Evolutionary conservation across 805 yeast species (phyloP).

Genomic region (Clavispora asparagi): DNA sequence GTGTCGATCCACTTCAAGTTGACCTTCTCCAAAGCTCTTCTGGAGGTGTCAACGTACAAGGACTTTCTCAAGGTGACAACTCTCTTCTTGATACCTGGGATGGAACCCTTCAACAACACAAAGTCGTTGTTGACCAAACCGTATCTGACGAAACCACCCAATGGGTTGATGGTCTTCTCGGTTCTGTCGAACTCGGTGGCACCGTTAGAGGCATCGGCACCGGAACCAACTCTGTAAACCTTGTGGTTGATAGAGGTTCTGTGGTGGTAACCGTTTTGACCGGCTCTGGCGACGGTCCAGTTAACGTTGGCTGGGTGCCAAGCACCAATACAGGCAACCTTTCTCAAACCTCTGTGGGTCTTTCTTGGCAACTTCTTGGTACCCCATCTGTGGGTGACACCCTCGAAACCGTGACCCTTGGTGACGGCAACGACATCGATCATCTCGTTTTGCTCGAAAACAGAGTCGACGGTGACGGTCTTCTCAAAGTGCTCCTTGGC

Average conservation of each 20-base stretch:
- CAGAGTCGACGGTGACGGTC: slow-evolving; percentile 93
- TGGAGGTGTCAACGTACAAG: slow-evolving; percentile 93
- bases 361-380: slow-evolving; percentile 99
- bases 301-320: slow-evolving; percentile 99
- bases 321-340: slow-evolving; percentile 99
- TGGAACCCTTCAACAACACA: slow-evolving; percentile 95
- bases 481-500: slow-evolving; percentile 99
- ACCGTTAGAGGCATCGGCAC: slow-evolving; percentile 89
- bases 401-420: slow-evolving; percentile 99
- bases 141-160: slow-evolving; percentile 99
- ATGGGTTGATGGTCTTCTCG: slow-evolving; percentile 98
- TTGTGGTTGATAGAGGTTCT: slow-evolving; percentile 99
- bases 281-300: slow-evolving; percentile 99
- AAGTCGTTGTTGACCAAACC: slow-evolving; percentile 98
- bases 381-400: slow-evolving; percentile 99
- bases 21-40: slow-evolving; percentile 95
- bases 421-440: slow-evolving; percentile 98
- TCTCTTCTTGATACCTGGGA: slow-evolving; percentile 99
- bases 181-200: slow-evolving; percentile 99
- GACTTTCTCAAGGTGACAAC: slow-evolving; percentile 98
- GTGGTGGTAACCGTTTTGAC: slow-evolving; percentile 99
- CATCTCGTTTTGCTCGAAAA: slow-evolving; percentile 98
- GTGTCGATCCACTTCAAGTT: slow-evolving; percentile 99
- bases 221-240: slow-evolving; percentile 98
- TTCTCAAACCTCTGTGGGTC: slow-evolving; percentile 99